Evolutionary conservation across 768 basidiomycete species (phyloP).

Genomic region (Russula virescens): DNA sequence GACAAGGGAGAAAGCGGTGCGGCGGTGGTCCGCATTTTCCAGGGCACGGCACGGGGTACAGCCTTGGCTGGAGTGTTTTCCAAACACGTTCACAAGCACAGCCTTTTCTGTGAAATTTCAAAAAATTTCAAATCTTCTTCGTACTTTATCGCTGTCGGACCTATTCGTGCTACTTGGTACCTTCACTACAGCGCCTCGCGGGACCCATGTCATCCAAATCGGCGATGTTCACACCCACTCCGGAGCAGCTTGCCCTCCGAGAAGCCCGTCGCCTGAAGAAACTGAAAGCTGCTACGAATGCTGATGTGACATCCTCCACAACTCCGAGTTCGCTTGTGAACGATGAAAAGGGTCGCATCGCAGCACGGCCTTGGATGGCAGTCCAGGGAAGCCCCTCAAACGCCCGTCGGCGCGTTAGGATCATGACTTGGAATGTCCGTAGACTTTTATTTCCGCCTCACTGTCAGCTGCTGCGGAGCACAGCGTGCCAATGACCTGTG

Average conservation of each 20-base stretch:
- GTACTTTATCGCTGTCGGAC: not conserved
- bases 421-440: conserved; percentile 85
- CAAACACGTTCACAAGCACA: too few relatives aligned
- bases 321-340: conserved; percentile 18
- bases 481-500: not conserved
- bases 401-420: conserved; percentile 34
- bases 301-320: not conserved
- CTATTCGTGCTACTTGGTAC: too few relatives aligned
- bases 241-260: conserved; percentile 52
- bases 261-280: conserved; percentile 40
- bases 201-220: conserved; percentile 1
- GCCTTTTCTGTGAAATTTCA: not conserved
- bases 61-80: too few relatives aligned
- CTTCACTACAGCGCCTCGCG: not conserved
- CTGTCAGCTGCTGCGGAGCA: not conserved
- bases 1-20: too few relatives aligned
- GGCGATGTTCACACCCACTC: conserved; percentile 35
- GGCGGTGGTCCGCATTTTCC: too few relatives aligned
- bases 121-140: not conserved
- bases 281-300: conserved; percentile 36
- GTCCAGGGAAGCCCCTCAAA: conserved; percentile 18
- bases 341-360: conserved; percentile 27
- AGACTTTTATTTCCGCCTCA: conserved; percentile 8
- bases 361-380: conserved; percentile 37
- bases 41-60: not conserved